Conservation (phyloP, 257 asterid genomes). For the Thymus quinquecostatus region DNA sequence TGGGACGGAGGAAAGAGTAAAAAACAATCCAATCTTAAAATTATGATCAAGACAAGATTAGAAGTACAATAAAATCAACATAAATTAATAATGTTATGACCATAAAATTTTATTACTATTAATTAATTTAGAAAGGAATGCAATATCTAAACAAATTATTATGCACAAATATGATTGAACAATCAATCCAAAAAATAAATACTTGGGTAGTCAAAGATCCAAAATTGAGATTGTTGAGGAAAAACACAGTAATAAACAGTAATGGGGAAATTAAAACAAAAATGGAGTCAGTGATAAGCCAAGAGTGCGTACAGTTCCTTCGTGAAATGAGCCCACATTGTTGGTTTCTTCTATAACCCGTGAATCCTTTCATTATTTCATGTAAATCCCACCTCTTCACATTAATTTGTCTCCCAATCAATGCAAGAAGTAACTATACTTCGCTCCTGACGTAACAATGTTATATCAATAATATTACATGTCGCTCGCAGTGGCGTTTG, state of each 20-base stretch:
- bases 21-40: too few species aligned
- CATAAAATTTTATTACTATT: too few species aligned
- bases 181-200: not conserved
- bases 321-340: conserved; percentile 23
- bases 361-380: conserved; percentile 13
- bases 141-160: too few species aligned
- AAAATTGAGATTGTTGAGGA: not conserved
- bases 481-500: too few species aligned
- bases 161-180: not conserved
- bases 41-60: too few species aligned
- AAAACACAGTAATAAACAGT: not conserved
- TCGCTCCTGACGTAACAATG: too few species aligned
- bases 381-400: not conserved
- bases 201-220: not conserved
- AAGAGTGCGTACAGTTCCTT: conserved; percentile 4
- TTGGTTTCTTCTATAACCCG: conserved; percentile 14
- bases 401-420: not conserved
- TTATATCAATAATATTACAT: too few species aligned
- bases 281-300: conserved; percentile 12
- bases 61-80: too few species aligned
- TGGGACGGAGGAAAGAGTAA: too few species aligned
- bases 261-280: not conserved
- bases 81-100: too few species aligned
- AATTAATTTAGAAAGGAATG: too few species aligned
- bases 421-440: not conserved